Evolutionary conservation across 257 asterid genomes (phyloP), one percentile per base, ranked within the genome.

Genomic region (Gardenia jasminoides): DNA sequence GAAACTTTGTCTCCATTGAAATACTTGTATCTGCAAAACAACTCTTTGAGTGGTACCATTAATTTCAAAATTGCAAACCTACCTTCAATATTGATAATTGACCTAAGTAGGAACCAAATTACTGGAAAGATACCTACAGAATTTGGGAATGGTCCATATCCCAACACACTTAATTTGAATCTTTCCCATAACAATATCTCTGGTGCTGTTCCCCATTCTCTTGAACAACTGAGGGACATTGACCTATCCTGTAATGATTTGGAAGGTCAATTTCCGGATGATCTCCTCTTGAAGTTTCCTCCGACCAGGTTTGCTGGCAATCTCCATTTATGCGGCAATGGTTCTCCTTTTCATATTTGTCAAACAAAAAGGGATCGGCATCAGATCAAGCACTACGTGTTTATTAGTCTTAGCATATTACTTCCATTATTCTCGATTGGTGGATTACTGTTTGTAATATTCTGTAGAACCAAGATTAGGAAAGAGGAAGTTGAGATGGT

Each of bases 201-300:
- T 36, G 78, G 70, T 3, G 0, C 0, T 0, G 58, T 75, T 75
- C 70, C 43, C 0, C 16, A 7, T 59, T 13, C 17, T 39, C 39
- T 59, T 7, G 3, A 5, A 15, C 12, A 4, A 11, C 0, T 41
- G 20, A 0, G 0, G 4, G 58, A 39, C 12, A 7, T 75, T 13
- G 58, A 75, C 78, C 28, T 75, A 3, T 75, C 78, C 12, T 39
- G 59, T 75, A 75, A 75, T n/a, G 15, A 26, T 24, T 75, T 75
- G 24, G 39, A 75, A 75, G 70, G 78, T 12, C 1, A 15, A 12
- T 16, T 59, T 17, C n/a, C 70, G 3, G 20, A 11, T 41, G 15
- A 16, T n/a, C 47, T 75, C 7, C 17, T 13, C 1, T 0, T 0
- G 6, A n/a, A 2, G 46, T 8, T 75, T 41, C 17, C 36, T 41